Evolutionary conservation across 2,329 filamentous ascomycete species (phyloP).

Genomic region (Albifimbria verrucaria): DNA sequence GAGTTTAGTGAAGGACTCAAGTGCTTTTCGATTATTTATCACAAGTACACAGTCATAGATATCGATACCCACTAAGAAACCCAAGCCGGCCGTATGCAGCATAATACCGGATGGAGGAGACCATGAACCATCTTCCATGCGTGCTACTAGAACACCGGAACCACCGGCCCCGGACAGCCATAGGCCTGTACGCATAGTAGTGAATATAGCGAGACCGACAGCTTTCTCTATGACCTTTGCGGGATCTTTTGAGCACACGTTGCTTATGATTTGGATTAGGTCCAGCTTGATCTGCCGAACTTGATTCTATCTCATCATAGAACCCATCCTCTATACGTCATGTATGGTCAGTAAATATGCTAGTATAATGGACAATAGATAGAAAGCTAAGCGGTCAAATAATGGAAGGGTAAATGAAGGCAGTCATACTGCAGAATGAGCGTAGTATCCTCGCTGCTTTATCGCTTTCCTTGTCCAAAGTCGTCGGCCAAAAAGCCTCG

Average conservation of each 20-base stretch:
- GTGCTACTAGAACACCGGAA: constrained; percentile 60
- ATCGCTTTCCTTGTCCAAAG: constrained; percentile 82
- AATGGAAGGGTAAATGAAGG: background rate
- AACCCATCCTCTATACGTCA: constrained; percentile 45
- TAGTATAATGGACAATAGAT: background rate
- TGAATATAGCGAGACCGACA: constrained; percentile 68
- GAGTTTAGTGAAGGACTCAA: constrained; percentile 71
- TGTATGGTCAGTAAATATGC: background rate
- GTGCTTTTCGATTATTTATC: constrained; percentile 72
- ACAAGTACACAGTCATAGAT: constrained; percentile 87
- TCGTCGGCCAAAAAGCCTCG: constrained; percentile 84
- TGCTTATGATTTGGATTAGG: constrained; percentile 27
- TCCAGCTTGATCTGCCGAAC: background rate
- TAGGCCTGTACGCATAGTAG: constrained; percentile 63
- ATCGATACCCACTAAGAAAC: constrained; percentile 76
- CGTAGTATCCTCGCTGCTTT: constrained; percentile 81
- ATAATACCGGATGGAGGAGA: constrained; percentile 78
- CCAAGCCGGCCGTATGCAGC: constrained; percentile 73
- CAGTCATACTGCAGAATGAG: constrained; percentile 73
- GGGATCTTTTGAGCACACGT: constrained; percentile 51
- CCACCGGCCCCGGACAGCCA: constrained; percentile 67
- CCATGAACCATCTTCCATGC: constrained; percentile 66
- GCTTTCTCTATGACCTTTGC: constrained; percentile 59
- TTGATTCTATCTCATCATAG: constrained; percentile 36
- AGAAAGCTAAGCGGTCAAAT: background rate